Base-by-base conservation (phyloP, 345 rosid species). In the Eucalyptus coolabah region DNA sequence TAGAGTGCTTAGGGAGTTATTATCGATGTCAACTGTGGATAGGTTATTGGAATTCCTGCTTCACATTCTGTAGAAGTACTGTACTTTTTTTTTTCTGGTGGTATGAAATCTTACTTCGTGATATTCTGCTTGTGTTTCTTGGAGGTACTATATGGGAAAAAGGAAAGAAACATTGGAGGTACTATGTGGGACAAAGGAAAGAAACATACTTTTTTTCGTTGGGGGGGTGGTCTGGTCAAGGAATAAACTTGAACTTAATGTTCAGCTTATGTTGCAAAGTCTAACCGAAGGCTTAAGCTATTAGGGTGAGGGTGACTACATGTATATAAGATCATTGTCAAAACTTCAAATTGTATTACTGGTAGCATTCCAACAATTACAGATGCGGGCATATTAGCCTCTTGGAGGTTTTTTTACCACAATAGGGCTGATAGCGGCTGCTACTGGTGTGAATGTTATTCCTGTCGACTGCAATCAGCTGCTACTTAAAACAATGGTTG, bases 381-480 rank as follows among this genome's bases (percentile, higher is more conserved):
- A 5, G 67, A 60, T 60, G 67, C 67, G 0, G 32, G 72, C 37
- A 30, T 65, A n/a, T 65, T 0, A 14, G 5, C 72, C 72, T 65
- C 19, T n/a, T 26, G 32, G n/a, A 65, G 1, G 5, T 30, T 3
- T 30, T 0, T 1, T 30, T 2, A n/a, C 37, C 72, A n/a, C 37
- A n/a, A 7, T 7, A 65, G 37, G 72, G 72, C 37, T 0, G 0
- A 65, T 13, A n/a, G 37, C 0, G 19, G 5, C 72, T 7, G 19
- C 19, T 63, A 1, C 3, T 30, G 37, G 5, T 7, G 19, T n/a
- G 37, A 15, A 65, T 65, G 4, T 30, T 4, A 65, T 7, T n/a
- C 19, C 0, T 15, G 11, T 3, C 3, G 9, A n/a, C 10, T 7
- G 34, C 37, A 6, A 7, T 65, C 5, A 4, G 3, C 19, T 2